These are phyloP conservation scores for Grigorovia humatica DNA, from an alignment of 805 yeast genomes.

Conservation along the genomic window DNA sequence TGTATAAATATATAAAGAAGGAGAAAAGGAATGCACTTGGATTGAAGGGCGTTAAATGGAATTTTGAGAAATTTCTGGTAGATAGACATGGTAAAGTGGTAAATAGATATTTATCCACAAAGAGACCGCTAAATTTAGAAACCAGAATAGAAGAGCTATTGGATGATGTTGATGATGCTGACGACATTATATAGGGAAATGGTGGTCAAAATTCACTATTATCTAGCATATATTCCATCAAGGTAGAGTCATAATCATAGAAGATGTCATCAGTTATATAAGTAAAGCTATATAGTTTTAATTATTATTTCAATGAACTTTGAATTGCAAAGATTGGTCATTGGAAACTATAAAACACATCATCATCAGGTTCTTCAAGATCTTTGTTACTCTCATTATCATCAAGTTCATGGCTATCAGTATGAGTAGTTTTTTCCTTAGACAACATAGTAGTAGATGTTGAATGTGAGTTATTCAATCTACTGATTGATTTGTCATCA, in stretches of 20 bases:
- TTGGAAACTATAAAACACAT: neutral
- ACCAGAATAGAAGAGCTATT: conserved; percentile 50
- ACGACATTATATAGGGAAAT: neutral
- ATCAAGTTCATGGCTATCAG: neutral
- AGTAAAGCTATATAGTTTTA: too few relatives aligned
- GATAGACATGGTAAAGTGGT: conserved; percentile 45
- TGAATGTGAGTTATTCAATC: too few relatives aligned
- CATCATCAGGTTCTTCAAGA: neutral
- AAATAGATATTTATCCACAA: conserved; percentile 55
- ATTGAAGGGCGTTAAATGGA: conserved; percentile 67
- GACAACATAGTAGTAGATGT: too few relatives aligned
- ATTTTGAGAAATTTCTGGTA: conserved; percentile 62
- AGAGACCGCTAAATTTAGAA: conserved; percentile 55
- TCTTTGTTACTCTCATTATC: neutral
- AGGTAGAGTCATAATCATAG: too few relatives aligned
- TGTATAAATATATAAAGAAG: conserved; percentile 65
- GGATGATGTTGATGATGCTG: too few relatives aligned
- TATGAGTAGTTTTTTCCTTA: too few relatives aligned
- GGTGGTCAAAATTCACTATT: too few relatives aligned
- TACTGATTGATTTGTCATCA: too few relatives aligned
- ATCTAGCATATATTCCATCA: neutral
- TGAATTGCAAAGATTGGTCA: too few relatives aligned
- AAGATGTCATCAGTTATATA: too few relatives aligned
- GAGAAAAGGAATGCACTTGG: conserved; percentile 53
- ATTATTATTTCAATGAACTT: too few relatives aligned